Conservation (phyloP, 345 rosid species). For the Citrus trifoliata region DNA sequence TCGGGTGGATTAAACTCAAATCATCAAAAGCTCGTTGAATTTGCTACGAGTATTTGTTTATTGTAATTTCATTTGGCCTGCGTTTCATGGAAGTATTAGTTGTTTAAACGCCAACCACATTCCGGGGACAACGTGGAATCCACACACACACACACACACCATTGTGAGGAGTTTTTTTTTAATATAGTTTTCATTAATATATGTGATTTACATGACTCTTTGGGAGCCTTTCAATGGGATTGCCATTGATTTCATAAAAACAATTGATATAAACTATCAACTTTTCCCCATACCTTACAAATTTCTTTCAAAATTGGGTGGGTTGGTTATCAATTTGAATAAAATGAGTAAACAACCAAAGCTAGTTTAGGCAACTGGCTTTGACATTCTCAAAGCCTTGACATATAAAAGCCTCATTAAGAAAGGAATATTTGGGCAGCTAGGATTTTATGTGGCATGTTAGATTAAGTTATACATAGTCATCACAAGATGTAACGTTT, state of each 20-base stretch:
- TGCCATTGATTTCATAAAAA: no score
- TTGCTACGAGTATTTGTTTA: background rate
- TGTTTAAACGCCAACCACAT: background rate
- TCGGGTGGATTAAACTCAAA: background rate
- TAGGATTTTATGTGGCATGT: background rate
- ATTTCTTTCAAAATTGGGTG: no score
- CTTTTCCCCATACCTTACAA: no score
- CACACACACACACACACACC: no score
- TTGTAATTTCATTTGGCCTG: background rate
- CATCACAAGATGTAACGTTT: background rate
- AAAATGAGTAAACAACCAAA: background rate
- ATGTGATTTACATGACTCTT: background rate
- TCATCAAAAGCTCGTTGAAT: constrained; percentile 6
- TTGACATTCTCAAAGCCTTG: background rate
- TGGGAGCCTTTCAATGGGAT: background rate
- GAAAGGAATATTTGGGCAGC: background rate
- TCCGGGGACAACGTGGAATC: background rate
- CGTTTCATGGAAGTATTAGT: no score
- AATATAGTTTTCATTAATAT: no score
- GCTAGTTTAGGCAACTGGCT: background rate
- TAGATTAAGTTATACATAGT: background rate
- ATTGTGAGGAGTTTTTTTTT: no score
- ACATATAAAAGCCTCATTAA: background rate
- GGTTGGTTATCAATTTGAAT: no score
- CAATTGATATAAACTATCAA: no score